Conservation (phyloP, 176 grass and related monocot species). For the Aechmea fasciata region DNA sequence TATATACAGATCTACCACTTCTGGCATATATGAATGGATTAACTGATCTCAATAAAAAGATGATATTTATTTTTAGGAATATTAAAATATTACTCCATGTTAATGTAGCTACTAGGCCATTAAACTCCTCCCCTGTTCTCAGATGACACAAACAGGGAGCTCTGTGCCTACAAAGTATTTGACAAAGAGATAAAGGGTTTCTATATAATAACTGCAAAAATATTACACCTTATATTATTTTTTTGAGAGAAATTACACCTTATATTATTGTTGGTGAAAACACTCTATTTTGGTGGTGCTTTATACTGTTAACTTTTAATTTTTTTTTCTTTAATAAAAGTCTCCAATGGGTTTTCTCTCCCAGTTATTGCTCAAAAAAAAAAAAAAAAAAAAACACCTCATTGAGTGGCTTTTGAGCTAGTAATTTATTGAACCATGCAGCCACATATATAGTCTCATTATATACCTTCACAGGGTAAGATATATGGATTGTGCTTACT, state of each 20-base stretch:
- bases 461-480: no score
- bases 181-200: neutral
- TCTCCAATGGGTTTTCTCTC: no score
- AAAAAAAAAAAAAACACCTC: neutral
- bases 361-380: neutral
- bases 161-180: neutral
- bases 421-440: neutral
- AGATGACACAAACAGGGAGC: neutral
- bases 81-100: neutral
- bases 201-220: neutral
- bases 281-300: no score
- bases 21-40: neutral
- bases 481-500: no score
- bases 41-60: neutral
- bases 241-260: no score
- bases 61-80: neutral
- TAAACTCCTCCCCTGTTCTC: neutral
- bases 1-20: no score
- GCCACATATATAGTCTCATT: no score
- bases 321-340: no score
- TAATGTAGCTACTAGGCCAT: neutral
- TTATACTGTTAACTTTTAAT: no score
- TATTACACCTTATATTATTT: neutral
- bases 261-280: neutral
- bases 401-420: neutral